Percentiles rank a stretch among this genome's conserved stretches.
Conservation (phyloP, 371 early-diverging fungal genomes). For the Mortierella sp. region DNA sequence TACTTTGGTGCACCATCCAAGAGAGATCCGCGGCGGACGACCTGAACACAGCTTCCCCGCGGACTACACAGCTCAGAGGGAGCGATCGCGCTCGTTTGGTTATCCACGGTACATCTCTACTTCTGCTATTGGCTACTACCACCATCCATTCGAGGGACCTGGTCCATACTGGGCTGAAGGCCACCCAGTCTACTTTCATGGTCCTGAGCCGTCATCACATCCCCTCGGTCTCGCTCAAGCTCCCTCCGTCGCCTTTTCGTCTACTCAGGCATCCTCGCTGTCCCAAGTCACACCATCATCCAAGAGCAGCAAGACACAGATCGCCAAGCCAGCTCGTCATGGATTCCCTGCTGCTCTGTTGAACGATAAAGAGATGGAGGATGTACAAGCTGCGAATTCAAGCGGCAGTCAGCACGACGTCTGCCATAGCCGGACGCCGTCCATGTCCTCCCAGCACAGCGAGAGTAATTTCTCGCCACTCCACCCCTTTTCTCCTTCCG, state of each 20-base stretch:
- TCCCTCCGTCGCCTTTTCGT: not conserved
- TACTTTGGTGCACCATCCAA: not conserved
- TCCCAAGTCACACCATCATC: not conserved
- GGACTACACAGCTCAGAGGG: not conserved
- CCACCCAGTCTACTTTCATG: constrained; percentile 1
- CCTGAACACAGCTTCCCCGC: not conserved
- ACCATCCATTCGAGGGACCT: not conserved
- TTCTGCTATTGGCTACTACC: not conserved
- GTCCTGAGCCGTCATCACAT: constrained; percentile 1
- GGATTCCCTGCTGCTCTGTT: not conserved
- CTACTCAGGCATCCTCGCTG: not conserved
- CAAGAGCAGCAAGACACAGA: not conserved
- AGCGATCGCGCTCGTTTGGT: constrained; percentile 8
- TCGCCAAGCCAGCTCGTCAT: not conserved
- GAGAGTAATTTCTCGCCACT: constrained; percentile 15
- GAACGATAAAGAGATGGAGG: constrained; percentile 1
- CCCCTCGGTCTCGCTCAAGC: not conserved
- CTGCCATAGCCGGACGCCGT: constrained; percentile 23
- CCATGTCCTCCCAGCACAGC: constrained; percentile 21
- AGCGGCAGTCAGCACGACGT: not conserved
- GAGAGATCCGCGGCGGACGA: not conserved
- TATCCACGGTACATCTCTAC: not conserved
- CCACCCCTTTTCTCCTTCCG: constrained; percentile 11
- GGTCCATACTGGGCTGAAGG: constrained; percentile 4
- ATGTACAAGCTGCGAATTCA: not conserved